Base-by-base conservation (phyloP, 495 filamentous ascomycete genomes). In the Rhizodiscina lignyota region DNA sequence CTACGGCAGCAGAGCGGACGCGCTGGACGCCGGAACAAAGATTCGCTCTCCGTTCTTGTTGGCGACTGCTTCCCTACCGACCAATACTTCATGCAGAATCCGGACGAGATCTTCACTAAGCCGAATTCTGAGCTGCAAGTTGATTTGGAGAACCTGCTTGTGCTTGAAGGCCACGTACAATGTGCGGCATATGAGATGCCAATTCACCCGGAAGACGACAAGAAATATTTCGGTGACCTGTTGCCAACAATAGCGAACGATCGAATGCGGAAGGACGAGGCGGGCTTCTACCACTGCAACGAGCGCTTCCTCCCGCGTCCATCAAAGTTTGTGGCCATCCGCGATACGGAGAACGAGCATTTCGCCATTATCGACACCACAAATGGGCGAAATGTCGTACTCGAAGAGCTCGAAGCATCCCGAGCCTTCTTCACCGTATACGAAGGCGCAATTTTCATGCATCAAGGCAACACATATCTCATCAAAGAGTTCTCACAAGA, bases 111-210 rank as follows among this genome's bases (percentile, higher is more conserved):
- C n/a, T 96, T 97, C 55, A 86, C 77, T 0, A 79, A 79, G 40
- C 85, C 86, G 0, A 93, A 94, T 48, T 79, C 74, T 49, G 81
- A 79, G 51, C 62, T 96, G 5, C 81, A 87, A 48, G 76, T 94
- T 2, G 89, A 94, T 49, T 59, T 96, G n/a, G 58, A 74, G 28
- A 94, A 96, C 49, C 72, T 91, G 59, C 71, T 94, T 1, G 79
- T 94, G 21, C 65, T 84, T 6, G 89, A 94, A 60, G 86, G 89
- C 2, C 89, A 96, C 44, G 65, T 97, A 19, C 89, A 97, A 56
- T 97, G 89, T 48, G 89, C 91, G 12, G 89, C 91, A 3, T 81
- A 81, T 48, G 89, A 97, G 49, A 83, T 92, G 75, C 86, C 89
- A 15, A 84, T 97, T 34, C 70, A 67, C 15, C 72, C 80, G 2